phyloP scores from a whole-genome alignment of 2,329 filamentous ascomycete genomes.

The Achaetomium macrosporum region DNA sequence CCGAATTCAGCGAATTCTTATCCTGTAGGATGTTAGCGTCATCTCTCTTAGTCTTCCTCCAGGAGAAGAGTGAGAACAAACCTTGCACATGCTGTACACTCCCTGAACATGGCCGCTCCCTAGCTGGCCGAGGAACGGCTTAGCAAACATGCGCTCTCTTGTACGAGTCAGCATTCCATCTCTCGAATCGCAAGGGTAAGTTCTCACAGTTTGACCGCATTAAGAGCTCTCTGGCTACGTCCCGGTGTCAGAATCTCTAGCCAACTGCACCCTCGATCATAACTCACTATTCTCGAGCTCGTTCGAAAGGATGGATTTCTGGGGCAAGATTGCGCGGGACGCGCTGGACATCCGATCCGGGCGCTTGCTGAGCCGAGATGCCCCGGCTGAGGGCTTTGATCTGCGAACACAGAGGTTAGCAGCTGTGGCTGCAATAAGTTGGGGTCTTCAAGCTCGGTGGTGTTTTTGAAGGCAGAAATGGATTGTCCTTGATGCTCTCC shows the following conservation, averaged over 20 bases:
- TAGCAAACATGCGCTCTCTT: conserved; percentile 43
- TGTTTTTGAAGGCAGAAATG: neutral
- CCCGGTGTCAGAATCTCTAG: conserved; percentile 5
- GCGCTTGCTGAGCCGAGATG: conserved; percentile 27
- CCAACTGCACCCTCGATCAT: neutral
- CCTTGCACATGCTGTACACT: conserved; percentile 70
- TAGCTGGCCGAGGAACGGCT: conserved; percentile 73
- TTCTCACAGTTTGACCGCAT: conserved; percentile 27
- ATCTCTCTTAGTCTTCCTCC: neutral
- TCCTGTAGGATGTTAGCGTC: conserved; percentile 37
- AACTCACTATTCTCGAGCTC: conserved; percentile 25
- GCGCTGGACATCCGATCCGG: conserved; percentile 28
- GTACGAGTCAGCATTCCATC: conserved; percentile 33
- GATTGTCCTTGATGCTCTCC: neutral
- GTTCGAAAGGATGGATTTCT: conserved; percentile 27
- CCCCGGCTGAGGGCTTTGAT: conserved; percentile 31
- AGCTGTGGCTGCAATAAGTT: neutral
- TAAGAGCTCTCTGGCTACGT: conserved; percentile 25
- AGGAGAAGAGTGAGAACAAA: neutral
- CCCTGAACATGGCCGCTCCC: conserved; percentile 91
- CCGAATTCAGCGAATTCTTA: conserved; percentile 63
- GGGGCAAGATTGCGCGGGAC: conserved; percentile 28
- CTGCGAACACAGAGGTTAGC: conserved; percentile 18
- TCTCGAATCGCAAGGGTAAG: neutral
- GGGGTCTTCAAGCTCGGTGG: neutral